phyloP scores from a whole-genome alignment of 306 rosid genomes.

The Glycine soja region DNA sequence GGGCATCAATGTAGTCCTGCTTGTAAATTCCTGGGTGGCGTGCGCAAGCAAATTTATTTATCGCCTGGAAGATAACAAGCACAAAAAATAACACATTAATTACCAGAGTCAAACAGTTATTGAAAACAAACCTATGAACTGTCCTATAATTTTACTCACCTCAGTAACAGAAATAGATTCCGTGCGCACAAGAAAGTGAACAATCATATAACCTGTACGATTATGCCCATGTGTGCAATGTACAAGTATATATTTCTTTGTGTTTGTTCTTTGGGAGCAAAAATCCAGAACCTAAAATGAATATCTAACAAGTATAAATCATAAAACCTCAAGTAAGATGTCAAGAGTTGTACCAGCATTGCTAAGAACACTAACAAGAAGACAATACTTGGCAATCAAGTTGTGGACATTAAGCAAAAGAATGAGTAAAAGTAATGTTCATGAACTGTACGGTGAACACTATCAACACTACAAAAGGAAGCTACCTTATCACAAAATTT shows the following conservation, averaged over 20 bases:
- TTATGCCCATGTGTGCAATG: slow-evolving; percentile 98
- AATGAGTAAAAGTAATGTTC: slow-evolving; percentile 25
- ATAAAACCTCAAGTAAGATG: slow-evolving; percentile 52
- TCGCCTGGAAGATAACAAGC: slow-evolving; percentile 65
- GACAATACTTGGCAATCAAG: slow-evolving; percentile 26
- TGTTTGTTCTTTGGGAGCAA: slow-evolving; percentile 65
- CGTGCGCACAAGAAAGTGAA: slow-evolving; percentile 80
- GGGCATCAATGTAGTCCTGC: slow-evolving; percentile 83
- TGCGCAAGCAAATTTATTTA: slow-evolving; percentile 71
- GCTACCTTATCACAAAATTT: slow-evolving; percentile 79
- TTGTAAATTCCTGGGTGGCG: slow-evolving; percentile 97
- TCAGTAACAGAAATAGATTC: slow-evolving; percentile 71
- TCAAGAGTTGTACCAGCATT: slow-evolving; percentile 41
- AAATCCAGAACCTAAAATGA: slow-evolving; percentile 78
- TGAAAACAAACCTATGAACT: slow-evolving; percentile 24
- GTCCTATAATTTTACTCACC: slow-evolving; percentile 57
- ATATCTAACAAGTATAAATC: slow-evolving; percentile 46
- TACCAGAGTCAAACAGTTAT: slow-evolving; percentile 20
- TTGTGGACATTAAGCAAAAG: slow-evolving; percentile 24
- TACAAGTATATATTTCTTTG: slow-evolving; percentile 84
- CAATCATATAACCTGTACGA: slow-evolving; percentile 97
- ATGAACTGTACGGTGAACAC: slow-evolving; percentile 10
- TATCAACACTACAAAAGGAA: slow-evolving; percentile 40
- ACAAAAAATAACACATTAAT: slow-evolving; percentile 26
- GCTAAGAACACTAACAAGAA: slow-evolving; percentile 32